A percentile compares a stretch with the other conserved stretches of the same genome.
These are phyloP conservation scores for Teratosphaeria nubilosa DNA, from an alignment of 2,329 filamentous ascomycete species.

Conservation along the genomic window DNA sequence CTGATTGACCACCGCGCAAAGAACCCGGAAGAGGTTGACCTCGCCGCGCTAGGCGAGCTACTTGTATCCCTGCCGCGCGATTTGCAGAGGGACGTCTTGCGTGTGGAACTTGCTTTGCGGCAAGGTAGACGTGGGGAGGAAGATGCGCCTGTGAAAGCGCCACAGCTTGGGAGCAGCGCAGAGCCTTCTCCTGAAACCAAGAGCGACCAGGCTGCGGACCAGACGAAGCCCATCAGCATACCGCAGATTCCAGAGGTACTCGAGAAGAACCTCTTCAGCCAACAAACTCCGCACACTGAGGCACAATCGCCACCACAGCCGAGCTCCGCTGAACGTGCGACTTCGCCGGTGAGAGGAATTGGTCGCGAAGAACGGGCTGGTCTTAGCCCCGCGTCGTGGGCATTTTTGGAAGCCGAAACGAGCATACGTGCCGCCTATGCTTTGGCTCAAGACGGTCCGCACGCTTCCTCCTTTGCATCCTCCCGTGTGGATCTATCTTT, in stretches of 20 bases:
- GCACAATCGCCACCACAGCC: neutral
- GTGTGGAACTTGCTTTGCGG: neutral
- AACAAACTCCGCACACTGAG: neutral
- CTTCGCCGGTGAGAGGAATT: neutral
- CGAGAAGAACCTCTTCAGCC: neutral
- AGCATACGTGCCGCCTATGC: slow-evolving; percentile 14
- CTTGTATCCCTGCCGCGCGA: slow-evolving; percentile 3
- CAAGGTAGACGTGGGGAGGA: neutral
- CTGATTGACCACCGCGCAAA: neutral
- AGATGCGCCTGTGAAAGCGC: neutral
- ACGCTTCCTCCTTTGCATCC: slow-evolving; percentile 13
- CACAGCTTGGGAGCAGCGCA: neutral
- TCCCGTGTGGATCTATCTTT: slow-evolving; percentile 21
- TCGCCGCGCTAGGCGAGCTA: slow-evolving; percentile 1
- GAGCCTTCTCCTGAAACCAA: neutral
- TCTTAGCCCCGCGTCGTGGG: slow-evolving; percentile 4
- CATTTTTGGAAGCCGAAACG: slow-evolving; percentile 19
- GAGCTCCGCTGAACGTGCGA: neutral
- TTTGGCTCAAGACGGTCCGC: slow-evolving; percentile 7
- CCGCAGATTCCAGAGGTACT: neutral
- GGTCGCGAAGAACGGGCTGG: neutral
- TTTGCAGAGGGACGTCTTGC: slow-evolving; percentile 5
- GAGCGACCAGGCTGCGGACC: neutral
- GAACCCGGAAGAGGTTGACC: neutral
- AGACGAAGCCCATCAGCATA: neutral